These are phyloP conservation scores for Striga asiatica DNA, from an alignment of 257 asterid species.

Conservation along the genomic window DNA sequence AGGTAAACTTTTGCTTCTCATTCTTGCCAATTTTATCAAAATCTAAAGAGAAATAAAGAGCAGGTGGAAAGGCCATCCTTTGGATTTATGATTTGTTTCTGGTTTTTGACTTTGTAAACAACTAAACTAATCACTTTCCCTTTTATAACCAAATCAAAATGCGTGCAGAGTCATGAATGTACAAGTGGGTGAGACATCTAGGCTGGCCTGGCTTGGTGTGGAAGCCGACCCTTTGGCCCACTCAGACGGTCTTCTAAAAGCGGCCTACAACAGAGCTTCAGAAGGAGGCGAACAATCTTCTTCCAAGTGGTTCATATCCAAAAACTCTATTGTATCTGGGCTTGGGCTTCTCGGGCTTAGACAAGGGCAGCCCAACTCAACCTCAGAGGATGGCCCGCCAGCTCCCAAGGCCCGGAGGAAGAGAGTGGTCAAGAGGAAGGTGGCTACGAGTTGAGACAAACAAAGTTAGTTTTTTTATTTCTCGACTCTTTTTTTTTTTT, in stretches of 20 bases:
- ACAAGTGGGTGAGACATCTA: conserved; percentile 82
- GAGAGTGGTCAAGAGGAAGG: conserved; percentile 70
- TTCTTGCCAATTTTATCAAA: too few species aligned
- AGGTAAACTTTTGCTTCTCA: too few species aligned
- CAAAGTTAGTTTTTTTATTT: background rate
- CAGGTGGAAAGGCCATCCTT: too few species aligned
- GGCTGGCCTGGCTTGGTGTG: conserved; percentile 88
- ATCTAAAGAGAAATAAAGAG: too few species aligned
- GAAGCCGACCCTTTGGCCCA: conserved; percentile 83
- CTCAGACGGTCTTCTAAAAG: conserved; percentile 64
- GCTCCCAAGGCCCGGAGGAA: conserved; percentile 70
- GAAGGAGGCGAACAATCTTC: conserved; percentile 51
- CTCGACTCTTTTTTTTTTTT: too few species aligned
- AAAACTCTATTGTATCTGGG: conserved; percentile 73
- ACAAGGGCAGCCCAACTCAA: conserved; percentile 40
- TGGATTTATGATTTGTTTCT: too few species aligned
- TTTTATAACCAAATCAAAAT: too few species aligned
- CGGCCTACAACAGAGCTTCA: conserved; percentile 74
- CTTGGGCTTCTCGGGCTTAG: conserved; percentile 84
- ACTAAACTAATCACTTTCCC: too few species aligned
- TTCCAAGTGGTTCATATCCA: conserved; percentile 88
- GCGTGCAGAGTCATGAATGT: conserved; percentile 58
- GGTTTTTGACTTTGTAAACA: too few species aligned
- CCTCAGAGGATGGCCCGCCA: conserved; percentile 29
- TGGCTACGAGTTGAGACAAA: conserved; percentile 31